Conservation (phyloP, 2,329 filamentous ascomycete genomes). For the Claviceps arundinis region DNA sequence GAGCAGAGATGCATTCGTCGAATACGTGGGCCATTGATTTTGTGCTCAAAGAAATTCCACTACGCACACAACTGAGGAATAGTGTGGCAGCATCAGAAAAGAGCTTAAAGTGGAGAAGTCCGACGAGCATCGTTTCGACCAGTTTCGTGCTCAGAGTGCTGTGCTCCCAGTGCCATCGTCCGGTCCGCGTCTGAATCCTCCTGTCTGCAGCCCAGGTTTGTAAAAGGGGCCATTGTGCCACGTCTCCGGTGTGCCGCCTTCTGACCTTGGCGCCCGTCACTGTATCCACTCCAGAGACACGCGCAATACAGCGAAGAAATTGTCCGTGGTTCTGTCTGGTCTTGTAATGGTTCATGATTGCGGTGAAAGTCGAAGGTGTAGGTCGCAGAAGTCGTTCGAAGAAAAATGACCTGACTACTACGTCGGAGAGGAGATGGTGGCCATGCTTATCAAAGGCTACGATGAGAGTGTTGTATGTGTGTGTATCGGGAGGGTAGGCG, state of each 20-base stretch:
- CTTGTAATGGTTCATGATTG: constrained; percentile 38
- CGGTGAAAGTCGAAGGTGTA: constrained; percentile 34
- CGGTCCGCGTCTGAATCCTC: constrained; percentile 13
- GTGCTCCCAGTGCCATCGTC: constrained; percentile 27
- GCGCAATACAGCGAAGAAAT: constrained; percentile 31
- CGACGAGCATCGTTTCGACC: constrained; percentile 32
- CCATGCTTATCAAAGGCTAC: constrained; percentile 45
- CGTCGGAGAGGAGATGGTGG: constrained; percentile 35
- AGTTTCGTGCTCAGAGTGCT: constrained; percentile 24
- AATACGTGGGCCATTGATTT: constrained; percentile 24
- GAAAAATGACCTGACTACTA: constrained; percentile 39
- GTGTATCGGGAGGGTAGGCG: constrained; percentile 46
- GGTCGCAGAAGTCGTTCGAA: constrained; percentile 29
- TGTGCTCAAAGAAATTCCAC: constrained; percentile 19
- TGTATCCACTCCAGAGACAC: constrained; percentile 30
- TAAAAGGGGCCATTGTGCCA: constrained; percentile 15
- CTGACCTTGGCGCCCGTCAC: constrained; percentile 25
- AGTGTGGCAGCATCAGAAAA: constrained; percentile 30
- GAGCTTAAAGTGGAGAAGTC: constrained; percentile 34
- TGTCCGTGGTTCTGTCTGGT: constrained; percentile 24
- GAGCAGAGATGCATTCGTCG: constrained; percentile 25
- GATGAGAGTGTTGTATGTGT: constrained; percentile 60
- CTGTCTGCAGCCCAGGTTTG: constrained; percentile 16
- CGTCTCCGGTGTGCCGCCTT: constrained; percentile 20
- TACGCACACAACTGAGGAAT: constrained; percentile 25